phyloP scores from a whole-genome alignment of 139 green algal genomes.

The Mesotaenium endlicherianum region DNA sequence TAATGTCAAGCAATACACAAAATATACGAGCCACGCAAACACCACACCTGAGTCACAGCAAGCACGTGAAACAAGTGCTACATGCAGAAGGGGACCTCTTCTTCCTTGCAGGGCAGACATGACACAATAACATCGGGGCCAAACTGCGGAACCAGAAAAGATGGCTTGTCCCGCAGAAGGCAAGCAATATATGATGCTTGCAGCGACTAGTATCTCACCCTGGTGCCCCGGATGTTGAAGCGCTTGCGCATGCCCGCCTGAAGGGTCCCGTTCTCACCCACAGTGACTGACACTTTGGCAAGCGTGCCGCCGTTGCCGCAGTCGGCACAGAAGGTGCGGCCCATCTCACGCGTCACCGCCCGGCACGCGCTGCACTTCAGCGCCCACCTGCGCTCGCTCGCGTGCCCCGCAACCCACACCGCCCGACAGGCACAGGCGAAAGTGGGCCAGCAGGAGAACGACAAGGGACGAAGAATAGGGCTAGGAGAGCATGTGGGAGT shows the following conservation, averaged over 20 bases:
- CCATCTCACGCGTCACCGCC: conserved; percentile 43
- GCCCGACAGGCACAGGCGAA: too few species aligned
- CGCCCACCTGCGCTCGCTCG: conserved; percentile 58
- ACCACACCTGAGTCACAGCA: too few species aligned
- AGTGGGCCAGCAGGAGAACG: background rate
- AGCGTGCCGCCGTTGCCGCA: conserved; percentile 84
- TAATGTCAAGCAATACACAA: too few species aligned
- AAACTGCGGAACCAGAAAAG: too few species aligned
- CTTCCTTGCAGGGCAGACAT: background rate
- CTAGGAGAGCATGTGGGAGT: too few species aligned
- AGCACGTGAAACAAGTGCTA: too few species aligned
- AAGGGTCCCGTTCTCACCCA: conserved; percentile 67
- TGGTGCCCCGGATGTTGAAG: conserved; percentile 77
- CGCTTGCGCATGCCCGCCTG: conserved; percentile 77
- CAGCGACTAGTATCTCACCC: too few species aligned
- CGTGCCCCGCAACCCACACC: too few species aligned
- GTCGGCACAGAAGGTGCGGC: conserved; percentile 85
- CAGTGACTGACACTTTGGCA: conserved; percentile 76
- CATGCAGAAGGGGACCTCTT: too few species aligned
- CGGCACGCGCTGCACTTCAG: conserved; percentile 83
- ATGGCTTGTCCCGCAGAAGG: background rate
- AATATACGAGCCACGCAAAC: background rate
- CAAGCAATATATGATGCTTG: background rate
- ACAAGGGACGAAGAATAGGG: background rate
- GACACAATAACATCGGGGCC: background rate